Evolutionary conservation across 140 eudicot genomes (phyloP), one percentile per base, ranked within the genome.

Genomic region (Cichorium intybus): DNA sequence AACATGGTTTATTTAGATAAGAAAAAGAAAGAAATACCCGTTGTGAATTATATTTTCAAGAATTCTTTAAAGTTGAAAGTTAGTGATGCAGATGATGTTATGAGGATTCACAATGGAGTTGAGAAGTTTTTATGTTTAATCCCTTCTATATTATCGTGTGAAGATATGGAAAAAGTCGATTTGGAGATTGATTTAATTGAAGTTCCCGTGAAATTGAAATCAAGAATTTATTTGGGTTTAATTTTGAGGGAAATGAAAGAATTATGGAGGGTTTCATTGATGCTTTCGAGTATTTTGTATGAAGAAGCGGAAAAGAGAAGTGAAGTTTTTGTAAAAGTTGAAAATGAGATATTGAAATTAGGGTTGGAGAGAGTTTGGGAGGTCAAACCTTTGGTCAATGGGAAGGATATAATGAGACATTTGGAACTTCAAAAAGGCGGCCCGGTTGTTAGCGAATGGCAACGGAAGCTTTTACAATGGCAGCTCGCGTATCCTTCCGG

Each of bases 401-500:
- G 99, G 39, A 89, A 81, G 77, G 94, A 81, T 5, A 89, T 89
- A 74, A 93, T 88, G 80, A 72, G 60, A 57, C 41, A 82, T 60
- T 81, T 93, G 85, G 79, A 84, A 69, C 72, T 86, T 15, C 73
- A 77, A 58, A 66, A 81, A 24, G 96, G 95, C 16, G 98, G 99
- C 23, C 99, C 99, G 3, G 59, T 77, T 23, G 85, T 93, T 20
- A 78, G 74, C 12, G 89, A 89, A 78, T 94, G 97, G 95, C 88
- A 78, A 61, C 74, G 84, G 62, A 88, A 84, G 55, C 66, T 93
- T 60, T 60, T 88, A 8, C 86, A 88, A 15, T 93, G 99, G 99
- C 95, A 93, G 66, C 99, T 93, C 27, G 97, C 95, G 17, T 75
- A 88, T 69, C 97, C 99, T 52, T 70, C 75, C 27, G 90, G 87